phyloP scores from a whole-genome alignment of 2,329 filamentous ascomycete species.

The Sclerotinia minor region DNA sequence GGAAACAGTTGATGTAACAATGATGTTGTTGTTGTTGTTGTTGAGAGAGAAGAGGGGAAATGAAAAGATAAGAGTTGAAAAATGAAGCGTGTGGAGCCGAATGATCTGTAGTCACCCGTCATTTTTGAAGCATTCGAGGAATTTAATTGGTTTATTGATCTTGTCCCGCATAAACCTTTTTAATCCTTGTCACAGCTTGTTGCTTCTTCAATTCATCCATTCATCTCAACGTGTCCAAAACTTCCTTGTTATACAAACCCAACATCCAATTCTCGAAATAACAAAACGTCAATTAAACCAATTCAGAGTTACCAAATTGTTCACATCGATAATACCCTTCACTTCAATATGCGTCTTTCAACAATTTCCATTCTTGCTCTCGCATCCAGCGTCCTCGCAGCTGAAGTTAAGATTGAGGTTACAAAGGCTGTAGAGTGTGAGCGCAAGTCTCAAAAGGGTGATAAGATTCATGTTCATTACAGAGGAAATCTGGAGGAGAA shows the following conservation, averaged over 20 bases:
- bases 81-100: background rate
- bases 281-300: background rate
- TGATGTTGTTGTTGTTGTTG: background rate
- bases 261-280: background rate
- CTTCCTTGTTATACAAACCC: background rate
- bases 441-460: constrained; percentile 73
- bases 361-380: constrained; percentile 38
- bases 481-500: constrained; percentile 69
- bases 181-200: background rate
- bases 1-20: background rate
- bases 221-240: constrained; percentile 16
- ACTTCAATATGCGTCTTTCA: constrained; percentile 38
- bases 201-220: background rate
- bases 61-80: no score
- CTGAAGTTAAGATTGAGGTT: constrained; percentile 71
- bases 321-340: background rate
- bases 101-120: background rate
- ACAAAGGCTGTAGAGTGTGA: constrained; percentile 73
- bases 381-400: constrained; percentile 37
- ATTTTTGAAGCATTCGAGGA: background rate
- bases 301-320: background rate
- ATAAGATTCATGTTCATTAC: constrained; percentile 86
- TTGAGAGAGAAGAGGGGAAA: background rate
- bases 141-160: background rate
- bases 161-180: background rate